Evolutionary conservation across 176 grass and related monocot species (phyloP).

Genomic region (Musa troglodytarum): DNA sequence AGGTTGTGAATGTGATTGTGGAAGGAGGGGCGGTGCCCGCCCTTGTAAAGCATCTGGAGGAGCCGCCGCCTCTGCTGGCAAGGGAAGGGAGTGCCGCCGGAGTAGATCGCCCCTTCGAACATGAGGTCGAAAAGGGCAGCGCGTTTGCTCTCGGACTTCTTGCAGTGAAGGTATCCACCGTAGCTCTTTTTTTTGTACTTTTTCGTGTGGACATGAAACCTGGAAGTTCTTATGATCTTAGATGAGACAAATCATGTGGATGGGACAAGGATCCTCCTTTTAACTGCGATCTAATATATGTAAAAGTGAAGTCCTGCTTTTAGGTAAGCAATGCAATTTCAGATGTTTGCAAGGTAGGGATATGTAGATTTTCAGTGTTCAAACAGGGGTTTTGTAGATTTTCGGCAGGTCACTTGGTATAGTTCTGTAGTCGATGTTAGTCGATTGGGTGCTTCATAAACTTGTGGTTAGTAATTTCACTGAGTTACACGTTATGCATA

Average conservation of each 20-base stretch:
- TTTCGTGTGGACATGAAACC: no score
- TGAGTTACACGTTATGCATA: no score
- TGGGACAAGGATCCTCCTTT: no score
- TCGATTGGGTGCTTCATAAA: neutral
- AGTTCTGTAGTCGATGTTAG: neutral
- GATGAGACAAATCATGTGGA: no score
- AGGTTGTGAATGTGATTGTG: slow-evolving; percentile 88
- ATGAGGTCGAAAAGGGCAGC: slow-evolving; percentile 94
- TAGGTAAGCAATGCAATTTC: neutral
- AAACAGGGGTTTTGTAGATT: no score
- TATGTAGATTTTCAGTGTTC: neutral
- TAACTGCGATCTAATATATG: no score
- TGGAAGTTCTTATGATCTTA: no score
- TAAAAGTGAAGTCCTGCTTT: neutral
- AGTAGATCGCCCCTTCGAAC: slow-evolving; percentile 66
- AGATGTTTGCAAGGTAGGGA: neutral
- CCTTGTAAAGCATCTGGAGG: slow-evolving; percentile 68
- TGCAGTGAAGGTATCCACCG: slow-evolving; percentile 66
- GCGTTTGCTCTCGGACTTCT: slow-evolving; percentile 96
- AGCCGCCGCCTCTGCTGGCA: slow-evolving; percentile 31
- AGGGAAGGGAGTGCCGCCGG: slow-evolving; percentile 8
- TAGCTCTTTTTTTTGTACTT: no score
- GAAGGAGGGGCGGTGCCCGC: slow-evolving; percentile 81
- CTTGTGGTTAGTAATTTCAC: no score
- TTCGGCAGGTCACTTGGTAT: no score